Base-by-base conservation (phyloP, 2,329 filamentous ascomycete species). In the Arthrinium puccinioides region DNA sequence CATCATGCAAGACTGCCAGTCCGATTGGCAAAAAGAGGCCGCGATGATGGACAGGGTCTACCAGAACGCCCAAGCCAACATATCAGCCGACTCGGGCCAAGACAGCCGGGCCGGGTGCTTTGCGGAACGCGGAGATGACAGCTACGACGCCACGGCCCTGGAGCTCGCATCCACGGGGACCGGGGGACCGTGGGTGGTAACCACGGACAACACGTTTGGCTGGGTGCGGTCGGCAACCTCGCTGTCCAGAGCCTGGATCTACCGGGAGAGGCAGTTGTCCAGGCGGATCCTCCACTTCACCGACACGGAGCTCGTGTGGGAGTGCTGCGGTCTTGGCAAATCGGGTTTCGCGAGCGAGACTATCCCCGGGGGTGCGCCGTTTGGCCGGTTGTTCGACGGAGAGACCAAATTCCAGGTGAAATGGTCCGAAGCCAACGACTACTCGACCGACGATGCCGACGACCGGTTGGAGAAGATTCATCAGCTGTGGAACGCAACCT, bases 21-120 rank as follows among this genome's bases (percentile, higher is more conserved):
- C 37, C 9, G 41, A 43, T 24, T 40, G 37, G 37, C 23, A 37
- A 19, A n/a, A 10, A 2, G 19, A 41, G 31, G 30, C 39, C 2
- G 20, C 30, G 9, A 30, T 24, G 8, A 38, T 41, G 36, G 39
- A 20, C 7, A 15, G 19, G 11, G 14, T 37, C 11, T 41, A 41
- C 20, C 32, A 16, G 9, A 37, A 41, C 28, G 27, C 39, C 10
- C 15, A 21, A 4, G 24, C 37, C 18, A 37, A 29, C 9, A 41
- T 41, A n/a, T 24, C 38, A 2, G 38, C 38, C 14, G 21, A 19
- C 8, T 29, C 30, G 13, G 28, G n/a, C 7, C n/a, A 13, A 13
- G 39, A 19, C 29, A n/a, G 23, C 13, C 24, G 20, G 14, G 34
- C 25, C 4, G 29, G 39, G 4, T 37, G 32, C 24, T 33, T 34